phyloP scores from a whole-genome alignment of 257 asterid species.

The Coffea canephora region DNA sequence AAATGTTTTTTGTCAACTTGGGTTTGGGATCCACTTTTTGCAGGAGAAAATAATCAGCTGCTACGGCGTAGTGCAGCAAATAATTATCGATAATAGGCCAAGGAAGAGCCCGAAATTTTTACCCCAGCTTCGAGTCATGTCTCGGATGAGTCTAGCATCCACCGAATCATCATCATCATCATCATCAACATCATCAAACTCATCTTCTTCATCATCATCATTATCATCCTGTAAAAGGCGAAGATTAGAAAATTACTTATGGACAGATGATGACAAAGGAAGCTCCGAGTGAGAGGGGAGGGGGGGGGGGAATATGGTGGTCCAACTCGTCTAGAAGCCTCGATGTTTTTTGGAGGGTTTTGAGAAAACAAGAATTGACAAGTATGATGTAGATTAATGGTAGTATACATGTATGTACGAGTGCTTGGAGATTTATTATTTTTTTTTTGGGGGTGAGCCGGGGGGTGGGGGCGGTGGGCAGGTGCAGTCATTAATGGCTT shows the following conservation, averaged over 20 bases:
- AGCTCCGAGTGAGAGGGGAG: conserved; percentile 30
- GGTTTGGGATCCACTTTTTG: conserved; percentile 2
- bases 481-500: conserved; percentile 44
- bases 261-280: conserved; percentile 59
- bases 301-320: conserved; percentile 24
- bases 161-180: conserved; percentile 45
- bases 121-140: conserved; percentile 79
- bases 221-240: conserved; percentile 65
- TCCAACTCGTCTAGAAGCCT: conserved; percentile 50
- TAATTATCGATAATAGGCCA: conserved; percentile 22
- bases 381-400: conserved; percentile 54
- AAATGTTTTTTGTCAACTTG: background rate
- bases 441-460: background rate
- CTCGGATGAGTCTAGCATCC: conserved; percentile 47
- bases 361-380: conserved; percentile 45
- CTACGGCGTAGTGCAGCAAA: conserved; percentile 43
- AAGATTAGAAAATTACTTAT: conserved; percentile 49
- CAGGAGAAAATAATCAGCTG: conserved; percentile 73
- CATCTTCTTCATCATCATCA: conserved; percentile 50
- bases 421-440: conserved; percentile 32
- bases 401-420: conserved; percentile 31
- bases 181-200: conserved; percentile 22
- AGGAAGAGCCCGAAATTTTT: conserved; percentile 64
- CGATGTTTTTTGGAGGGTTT: conserved; percentile 49
- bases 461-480: conserved; percentile 18